These are phyloP conservation scores for Hyaloperonospora arabidopsidis DNA, from an alignment of 352 stramenopile species.

Conservation along the genomic window DNA sequence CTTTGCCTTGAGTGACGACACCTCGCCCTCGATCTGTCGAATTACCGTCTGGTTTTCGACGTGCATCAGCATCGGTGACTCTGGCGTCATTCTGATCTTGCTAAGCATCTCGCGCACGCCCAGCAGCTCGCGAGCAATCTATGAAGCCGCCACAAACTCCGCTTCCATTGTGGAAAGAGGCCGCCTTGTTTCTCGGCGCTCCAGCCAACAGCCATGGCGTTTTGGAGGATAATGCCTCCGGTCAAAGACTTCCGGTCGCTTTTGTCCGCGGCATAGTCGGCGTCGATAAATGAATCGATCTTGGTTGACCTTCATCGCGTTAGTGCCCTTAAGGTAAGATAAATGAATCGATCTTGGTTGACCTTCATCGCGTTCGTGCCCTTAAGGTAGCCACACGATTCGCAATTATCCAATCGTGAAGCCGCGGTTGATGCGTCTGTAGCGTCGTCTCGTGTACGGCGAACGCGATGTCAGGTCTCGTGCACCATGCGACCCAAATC, in stretches of 20 bases:
- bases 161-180: background rate
- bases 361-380: too few relatives aligned
- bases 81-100: background rate
- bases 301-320: background rate
- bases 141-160: too few relatives aligned
- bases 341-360: background rate
- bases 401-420: conserved; percentile 5
- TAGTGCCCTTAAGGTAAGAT: too few relatives aligned
- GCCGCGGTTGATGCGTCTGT: background rate
- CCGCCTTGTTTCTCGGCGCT: background rate
- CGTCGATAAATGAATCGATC: background rate
- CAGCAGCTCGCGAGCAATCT: too few relatives aligned
- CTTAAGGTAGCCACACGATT: conserved; percentile 3
- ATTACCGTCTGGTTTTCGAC: background rate
- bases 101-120: too few relatives aligned
- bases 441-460: background rate
- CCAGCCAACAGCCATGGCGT: background rate
- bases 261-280: background rate
- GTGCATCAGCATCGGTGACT: background rate
- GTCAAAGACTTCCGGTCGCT: background rate
- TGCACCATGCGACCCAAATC: background rate
- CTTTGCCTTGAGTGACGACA: background rate
- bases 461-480: background rate
- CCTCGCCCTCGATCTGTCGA: background rate
- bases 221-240: background rate